These are phyloP conservation scores for Nakaseomyces nivariensis DNA, from an alignment of 1,139 yeast species.

Conservation along the genomic window DNA sequence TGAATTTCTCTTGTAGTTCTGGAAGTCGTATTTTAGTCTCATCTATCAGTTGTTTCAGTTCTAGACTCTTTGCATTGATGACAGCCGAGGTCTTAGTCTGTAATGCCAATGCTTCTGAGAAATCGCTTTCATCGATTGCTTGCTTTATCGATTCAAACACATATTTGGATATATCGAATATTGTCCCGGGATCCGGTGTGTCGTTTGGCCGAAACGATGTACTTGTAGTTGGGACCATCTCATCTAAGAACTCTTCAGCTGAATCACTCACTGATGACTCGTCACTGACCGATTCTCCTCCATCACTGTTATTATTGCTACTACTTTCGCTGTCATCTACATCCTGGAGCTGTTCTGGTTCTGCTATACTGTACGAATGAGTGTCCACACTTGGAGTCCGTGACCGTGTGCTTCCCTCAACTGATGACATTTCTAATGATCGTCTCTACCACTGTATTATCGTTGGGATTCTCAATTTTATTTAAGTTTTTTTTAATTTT, in stretches of 20 bases:
- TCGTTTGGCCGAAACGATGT: conserved; percentile 12
- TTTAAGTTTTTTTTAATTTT: neutral
- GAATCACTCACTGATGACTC: conserved; percentile 3
- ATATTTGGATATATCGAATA: conserved; percentile 26
- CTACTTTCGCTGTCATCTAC: conserved; percentile 1
- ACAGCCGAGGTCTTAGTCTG: conserved; percentile 29
- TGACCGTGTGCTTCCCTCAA: conserved; percentile 5
- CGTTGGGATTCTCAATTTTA: neutral
- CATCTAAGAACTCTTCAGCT: conserved; percentile 14
- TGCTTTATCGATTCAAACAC: conserved; percentile 24
- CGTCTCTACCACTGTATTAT: neutral
- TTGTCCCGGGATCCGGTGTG: conserved; percentile 21
- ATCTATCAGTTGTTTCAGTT: conserved; percentile 21
- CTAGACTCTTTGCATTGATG: conserved; percentile 25
- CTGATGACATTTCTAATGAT: neutral
- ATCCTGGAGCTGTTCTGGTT: conserved; percentile 9
- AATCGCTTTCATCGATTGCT: conserved; percentile 24
- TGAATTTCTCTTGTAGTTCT: conserved; percentile 15
- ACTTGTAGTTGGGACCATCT: conserved; percentile 12
- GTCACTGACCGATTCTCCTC: conserved; percentile 1
- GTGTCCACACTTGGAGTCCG: conserved; percentile 24
- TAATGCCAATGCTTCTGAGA: conserved; percentile 24
- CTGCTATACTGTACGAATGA: conserved; percentile 23
- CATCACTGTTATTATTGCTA: neutral
- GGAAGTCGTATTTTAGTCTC: conserved; percentile 15